Evolutionary conservation across 495 filamentous ascomycete species (phyloP).

Genomic region (Hypoxylon fragiforme): DNA sequence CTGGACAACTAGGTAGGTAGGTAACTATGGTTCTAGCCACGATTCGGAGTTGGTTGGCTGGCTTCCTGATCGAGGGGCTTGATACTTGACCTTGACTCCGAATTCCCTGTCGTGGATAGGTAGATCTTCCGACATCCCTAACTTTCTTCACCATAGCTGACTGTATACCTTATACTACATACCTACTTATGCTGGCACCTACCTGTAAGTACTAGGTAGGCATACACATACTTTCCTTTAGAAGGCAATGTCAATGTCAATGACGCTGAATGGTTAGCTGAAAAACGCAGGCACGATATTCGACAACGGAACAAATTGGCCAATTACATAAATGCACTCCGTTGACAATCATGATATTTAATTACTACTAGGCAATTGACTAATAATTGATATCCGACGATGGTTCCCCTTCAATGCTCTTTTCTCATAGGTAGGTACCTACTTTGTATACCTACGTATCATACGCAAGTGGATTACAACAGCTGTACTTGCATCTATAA

Average conservation of each 20-base stretch:
- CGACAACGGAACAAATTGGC: slow-evolving; percentile 22
- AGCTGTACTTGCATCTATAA: slow-evolving; percentile 8
- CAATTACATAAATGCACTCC: slow-evolving; percentile 6
- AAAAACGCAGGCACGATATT: slow-evolving; percentile 22
- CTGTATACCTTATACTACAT: no score
- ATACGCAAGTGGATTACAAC: no score
- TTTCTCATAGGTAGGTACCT: no score
- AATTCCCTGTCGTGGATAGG: slow-evolving; percentile 29
- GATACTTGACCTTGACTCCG: slow-evolving; percentile 21
- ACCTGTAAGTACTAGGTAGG: no score
- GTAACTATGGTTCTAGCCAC: slow-evolving; percentile 3
- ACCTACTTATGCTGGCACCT: no score
- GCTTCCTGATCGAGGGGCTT: slow-evolving; percentile 24
- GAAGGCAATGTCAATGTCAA: no score
- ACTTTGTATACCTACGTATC: no score
- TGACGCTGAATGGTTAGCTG: slow-evolving; percentile 15
- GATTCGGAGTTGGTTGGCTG: slow-evolving; percentile 25
- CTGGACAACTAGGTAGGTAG: no score
- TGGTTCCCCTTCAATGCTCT: slow-evolving; percentile 7
- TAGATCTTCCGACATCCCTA: slow-evolving; percentile 16
- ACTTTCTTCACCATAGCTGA: slow-evolving; percentile 1
- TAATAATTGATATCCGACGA: slow-evolving; percentile 25
- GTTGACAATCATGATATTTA: slow-evolving; percentile 11
- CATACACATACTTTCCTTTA: no score
- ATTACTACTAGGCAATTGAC: no score